Conservation (phyloP, 306 rosid genomes). For the Dalbergia cochinchinensis region DNA sequence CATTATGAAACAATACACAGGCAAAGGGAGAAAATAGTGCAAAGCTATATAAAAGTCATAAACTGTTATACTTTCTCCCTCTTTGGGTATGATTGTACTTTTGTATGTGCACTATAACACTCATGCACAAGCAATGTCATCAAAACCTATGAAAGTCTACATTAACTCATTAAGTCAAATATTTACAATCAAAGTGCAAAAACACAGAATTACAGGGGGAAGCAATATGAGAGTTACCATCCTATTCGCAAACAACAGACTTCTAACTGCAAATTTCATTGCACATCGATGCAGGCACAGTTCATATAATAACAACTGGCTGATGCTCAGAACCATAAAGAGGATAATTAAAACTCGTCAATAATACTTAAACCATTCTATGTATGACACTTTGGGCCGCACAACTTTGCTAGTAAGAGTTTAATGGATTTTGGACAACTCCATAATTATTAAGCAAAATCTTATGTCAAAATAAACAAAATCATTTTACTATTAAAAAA, state of each 20-base stretch:
- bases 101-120: neutral
- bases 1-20: neutral
- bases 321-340: neutral
- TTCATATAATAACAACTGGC: constrained; percentile 8
- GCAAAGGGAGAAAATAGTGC: neutral
- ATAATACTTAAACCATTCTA: neutral
- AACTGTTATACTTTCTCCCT: neutral
- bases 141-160: constrained; percentile 2
- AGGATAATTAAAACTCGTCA: neutral
- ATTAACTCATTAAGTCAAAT: constrained; percentile 1
- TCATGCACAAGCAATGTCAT: constrained; percentile 1
- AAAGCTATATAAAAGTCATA: constrained; percentile 27
- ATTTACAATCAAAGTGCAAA: neutral
- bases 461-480: neutral
- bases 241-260: neutral
- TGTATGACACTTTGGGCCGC: neutral
- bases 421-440: constrained; percentile 14
- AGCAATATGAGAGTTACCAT: neutral
- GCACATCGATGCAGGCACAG: neutral
- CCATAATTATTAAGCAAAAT: neutral
- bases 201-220: neutral
- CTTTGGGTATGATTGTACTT: neutral
- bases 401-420: constrained; percentile 10
- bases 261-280: neutral
- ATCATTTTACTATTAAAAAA: constrained; percentile 11